Conservation (phyloP, 768 basidiomycete genomes). For the Dacryopinax primogenitus region DNA sequence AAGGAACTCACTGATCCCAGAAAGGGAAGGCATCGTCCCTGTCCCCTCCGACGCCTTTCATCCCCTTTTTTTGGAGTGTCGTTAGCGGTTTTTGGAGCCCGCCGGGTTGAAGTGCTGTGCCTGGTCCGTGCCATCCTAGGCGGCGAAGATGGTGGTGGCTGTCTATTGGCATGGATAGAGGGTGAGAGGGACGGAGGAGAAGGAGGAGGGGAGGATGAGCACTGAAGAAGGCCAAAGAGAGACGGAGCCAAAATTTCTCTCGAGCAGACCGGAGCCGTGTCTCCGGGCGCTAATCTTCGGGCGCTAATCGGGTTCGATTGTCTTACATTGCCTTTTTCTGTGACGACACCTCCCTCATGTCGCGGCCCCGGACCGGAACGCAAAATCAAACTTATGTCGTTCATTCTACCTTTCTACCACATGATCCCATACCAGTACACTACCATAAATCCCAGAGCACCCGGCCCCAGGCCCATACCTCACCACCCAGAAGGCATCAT, state of each 20-base stretch:
- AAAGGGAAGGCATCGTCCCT: slow-evolving; percentile 92
- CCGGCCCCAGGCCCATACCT: too few species aligned
- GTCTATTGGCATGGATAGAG: slow-evolving; percentile 31
- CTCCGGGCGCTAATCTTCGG: background rate
- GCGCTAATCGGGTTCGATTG: background rate
- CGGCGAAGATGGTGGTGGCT: slow-evolving; percentile 57
- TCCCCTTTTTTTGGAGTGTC: slow-evolving; percentile 68
- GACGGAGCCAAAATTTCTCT: background rate
- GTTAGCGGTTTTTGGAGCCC: slow-evolving; percentile 65
- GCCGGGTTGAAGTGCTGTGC: slow-evolving; percentile 70
- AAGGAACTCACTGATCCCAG: slow-evolving; percentile 80
- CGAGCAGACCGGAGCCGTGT: background rate
- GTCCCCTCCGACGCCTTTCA: slow-evolving; percentile 83
- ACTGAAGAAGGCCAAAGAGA: background rate
- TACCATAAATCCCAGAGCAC: too few species aligned
- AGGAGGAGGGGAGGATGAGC: background rate
- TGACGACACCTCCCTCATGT: background rate
- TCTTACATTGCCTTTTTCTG: background rate
- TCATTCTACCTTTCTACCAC: too few species aligned
- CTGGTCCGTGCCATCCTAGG: slow-evolving; percentile 83
- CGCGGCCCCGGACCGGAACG: too few species aligned
- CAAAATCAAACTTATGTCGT: too few species aligned
- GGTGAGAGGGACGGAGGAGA: background rate
- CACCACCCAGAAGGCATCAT: too few species aligned
- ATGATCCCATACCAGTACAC: too few species aligned